A percentile compares a stretch with the other conserved stretches of the same genome.
Evolutionary conservation across 352 stramenopile species (phyloP).

Genomic region (Pythium graminicola): DNA sequence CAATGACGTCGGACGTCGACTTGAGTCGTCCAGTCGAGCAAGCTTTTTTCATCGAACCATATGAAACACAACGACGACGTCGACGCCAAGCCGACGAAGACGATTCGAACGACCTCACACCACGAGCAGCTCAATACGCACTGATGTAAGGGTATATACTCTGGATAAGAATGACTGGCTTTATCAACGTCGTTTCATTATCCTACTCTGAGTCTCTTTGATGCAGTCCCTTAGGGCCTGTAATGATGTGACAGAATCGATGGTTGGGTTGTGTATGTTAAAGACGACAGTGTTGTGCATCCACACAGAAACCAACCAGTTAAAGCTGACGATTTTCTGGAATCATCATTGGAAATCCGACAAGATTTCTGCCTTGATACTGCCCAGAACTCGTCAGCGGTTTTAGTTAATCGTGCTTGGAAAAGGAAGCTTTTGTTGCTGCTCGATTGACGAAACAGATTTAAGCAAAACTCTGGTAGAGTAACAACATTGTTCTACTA

Average conservation of each 20-base stretch:
- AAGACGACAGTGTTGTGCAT: too few species aligned
- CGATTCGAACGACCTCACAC: background rate
- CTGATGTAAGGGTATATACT: constrained; percentile 1
- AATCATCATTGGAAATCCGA: constrained; percentile 58
- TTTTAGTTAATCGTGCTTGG: constrained; percentile 44
- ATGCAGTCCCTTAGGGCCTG: too few species aligned
- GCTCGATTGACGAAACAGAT: too few species aligned
- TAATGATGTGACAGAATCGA: too few species aligned
- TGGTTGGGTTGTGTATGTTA: too few species aligned
- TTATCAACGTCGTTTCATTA: too few species aligned
- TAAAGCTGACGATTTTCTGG: constrained; percentile 38
- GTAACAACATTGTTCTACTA: too few species aligned
- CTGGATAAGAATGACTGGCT: too few species aligned
- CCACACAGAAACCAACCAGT: background rate
- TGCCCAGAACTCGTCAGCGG: constrained; percentile 28
- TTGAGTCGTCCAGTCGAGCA: background rate
- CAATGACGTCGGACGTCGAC: background rate
- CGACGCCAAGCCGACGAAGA: constrained; percentile 1
- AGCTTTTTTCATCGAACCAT: background rate
- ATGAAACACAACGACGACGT: background rate
- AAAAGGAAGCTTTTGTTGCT: constrained; percentile 32
- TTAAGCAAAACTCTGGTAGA: too few species aligned
- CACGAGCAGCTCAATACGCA: constrained; percentile 12
- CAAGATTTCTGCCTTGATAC: constrained; percentile 48
- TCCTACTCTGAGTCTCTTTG: too few species aligned